Evolutionary conservation across 148 eudicot species (phyloP), one percentile per base, ranked within the genome.

Genomic region (Vaccinium macrocarpon): DNA sequence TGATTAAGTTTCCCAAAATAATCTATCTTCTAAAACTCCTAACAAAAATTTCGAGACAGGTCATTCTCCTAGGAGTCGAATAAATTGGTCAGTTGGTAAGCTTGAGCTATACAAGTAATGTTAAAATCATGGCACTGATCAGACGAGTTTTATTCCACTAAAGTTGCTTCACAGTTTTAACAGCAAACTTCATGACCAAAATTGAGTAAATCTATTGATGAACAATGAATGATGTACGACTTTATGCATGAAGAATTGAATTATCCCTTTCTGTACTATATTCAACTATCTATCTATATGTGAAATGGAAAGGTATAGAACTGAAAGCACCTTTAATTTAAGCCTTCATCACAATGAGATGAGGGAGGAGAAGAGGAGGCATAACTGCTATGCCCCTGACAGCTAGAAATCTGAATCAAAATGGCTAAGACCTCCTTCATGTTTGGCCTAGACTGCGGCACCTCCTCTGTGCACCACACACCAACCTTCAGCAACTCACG

Each of bases 351-450:
- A 82, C 35, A 79, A 78, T 25, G 81, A 57, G 32, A 68, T 12
- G 73, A 68, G 38, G 73, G 38, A 68, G 87, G 72, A 46, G 84
- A 42, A 48, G 82, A 86, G 50, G 79, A 71, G 8, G 38, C 52
- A 38, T 0, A 55, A 38, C 52, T 82, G 32, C 56, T 48, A 2
- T 16, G 50, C 57, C 64, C 74, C 35, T 27, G 82, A 61, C 61
- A 27, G 53, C 81, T 61, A 15, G 85, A 79, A 82, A 95, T 86
- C 78, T 84, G 88, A 76, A 92, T 75, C 88, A 97, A 80, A 92
- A 93, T 89, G 9, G 91, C 93, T 82, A 97, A 79, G 14, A 93
- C 98, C 87, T 95, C 96, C 90, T 95, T 97, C 98, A 97, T 97
- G 75, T 95, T 92, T 49, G 99, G 99, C 92, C 99, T 91, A 6